Base-by-base conservation (phyloP, 345 rosid species). In the Camelina laxa region DNA sequence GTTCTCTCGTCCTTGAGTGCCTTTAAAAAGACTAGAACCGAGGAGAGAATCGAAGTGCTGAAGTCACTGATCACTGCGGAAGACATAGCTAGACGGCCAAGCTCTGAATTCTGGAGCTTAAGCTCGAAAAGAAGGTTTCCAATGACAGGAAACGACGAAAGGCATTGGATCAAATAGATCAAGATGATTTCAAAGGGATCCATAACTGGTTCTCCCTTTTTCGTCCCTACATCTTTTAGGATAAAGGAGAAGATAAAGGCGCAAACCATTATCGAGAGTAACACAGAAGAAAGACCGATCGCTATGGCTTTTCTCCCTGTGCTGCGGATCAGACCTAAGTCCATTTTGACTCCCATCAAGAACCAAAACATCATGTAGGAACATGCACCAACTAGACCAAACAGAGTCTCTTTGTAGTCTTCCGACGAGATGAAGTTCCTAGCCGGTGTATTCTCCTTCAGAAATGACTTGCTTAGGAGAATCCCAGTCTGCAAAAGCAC, bases 341-440 rank as follows among this genome's bases (percentile, higher is more conserved):
- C 87, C 83, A 80, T 82, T 83, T 85, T 85, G 65, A 87, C 86
- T 60, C 81, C 89, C 79, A 76, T 72, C 56, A 87, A 74, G 79
- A 87, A 87, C 68, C 85, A 65, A 66, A 82, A 85, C 73, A 85
- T 50, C 54, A 67, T 70, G 60, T 67, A 86, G 2, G 84, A 85
- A 36, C 86, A 70, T 3, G 81, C 30, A 35, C 79, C 85, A 13
- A 80, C 5, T 1, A 85, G 48, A n/a, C 83, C 84, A 33, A 85
- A 10, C 13, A 80, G 11, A n/a, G 59, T 69, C 48, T 74, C 74
- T 59, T 72, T 74, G 20, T 79, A 74, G 4, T 68, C 79, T 36
- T 53, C 60, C 0, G 65, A 62, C 19, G 75, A 70, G 36, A 67
- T 39, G 63, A 79, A 74, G 0, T 47, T 20, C 7, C 73, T 78